phyloP scores from a whole-genome alignment of 768 basidiomycete genomes.

The Rossbeevera mucosa region DNA sequence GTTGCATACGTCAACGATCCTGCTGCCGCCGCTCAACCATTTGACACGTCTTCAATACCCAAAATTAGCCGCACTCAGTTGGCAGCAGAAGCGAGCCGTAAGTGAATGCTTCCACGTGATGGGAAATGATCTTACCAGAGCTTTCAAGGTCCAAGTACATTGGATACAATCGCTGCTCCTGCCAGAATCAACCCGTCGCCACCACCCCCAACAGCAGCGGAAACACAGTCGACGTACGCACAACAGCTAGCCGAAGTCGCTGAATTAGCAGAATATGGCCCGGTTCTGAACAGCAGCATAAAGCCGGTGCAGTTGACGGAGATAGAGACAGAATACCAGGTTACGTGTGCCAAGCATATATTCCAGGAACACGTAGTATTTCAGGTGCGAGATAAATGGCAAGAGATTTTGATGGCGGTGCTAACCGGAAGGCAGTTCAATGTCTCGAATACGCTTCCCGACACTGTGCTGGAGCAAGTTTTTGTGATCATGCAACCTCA shows the following conservation, averaged over 20 bases:
- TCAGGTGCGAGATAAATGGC: conserved; percentile 56
- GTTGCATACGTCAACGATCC: conserved; percentile 92
- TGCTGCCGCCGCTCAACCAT: conserved; percentile 61
- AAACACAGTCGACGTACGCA: conserved; percentile 83
- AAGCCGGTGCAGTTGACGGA: conserved; percentile 86
- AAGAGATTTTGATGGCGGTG: background rate
- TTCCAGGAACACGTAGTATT: conserved; percentile 95
- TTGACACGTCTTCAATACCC: conserved; percentile 82
- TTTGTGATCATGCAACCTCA: conserved; percentile 89
- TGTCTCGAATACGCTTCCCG: conserved; percentile 92
- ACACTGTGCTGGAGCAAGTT: conserved; percentile 91
- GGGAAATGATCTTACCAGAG: conserved; percentile 9
- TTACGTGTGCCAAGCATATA: conserved; percentile 93
- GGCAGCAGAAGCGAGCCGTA: conserved; percentile 82
- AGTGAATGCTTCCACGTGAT: conserved; percentile 26
- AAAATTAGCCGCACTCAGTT: conserved; percentile 94
- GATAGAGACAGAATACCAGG: conserved; percentile 96
- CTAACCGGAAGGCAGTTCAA: conserved; percentile 66
- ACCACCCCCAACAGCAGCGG: conserved; percentile 76
- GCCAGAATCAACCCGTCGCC: conserved; percentile 56
- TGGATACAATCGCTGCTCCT: conserved; percentile 81
- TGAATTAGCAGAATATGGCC: conserved; percentile 80
- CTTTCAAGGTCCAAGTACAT: conserved; percentile 67
- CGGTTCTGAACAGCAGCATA: conserved; percentile 79
- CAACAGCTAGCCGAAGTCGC: conserved; percentile 84